Evolutionary conservation across 2,329 filamentous ascomycete genomes (phyloP).

Genomic region (Verticillium tricorpus): DNA sequence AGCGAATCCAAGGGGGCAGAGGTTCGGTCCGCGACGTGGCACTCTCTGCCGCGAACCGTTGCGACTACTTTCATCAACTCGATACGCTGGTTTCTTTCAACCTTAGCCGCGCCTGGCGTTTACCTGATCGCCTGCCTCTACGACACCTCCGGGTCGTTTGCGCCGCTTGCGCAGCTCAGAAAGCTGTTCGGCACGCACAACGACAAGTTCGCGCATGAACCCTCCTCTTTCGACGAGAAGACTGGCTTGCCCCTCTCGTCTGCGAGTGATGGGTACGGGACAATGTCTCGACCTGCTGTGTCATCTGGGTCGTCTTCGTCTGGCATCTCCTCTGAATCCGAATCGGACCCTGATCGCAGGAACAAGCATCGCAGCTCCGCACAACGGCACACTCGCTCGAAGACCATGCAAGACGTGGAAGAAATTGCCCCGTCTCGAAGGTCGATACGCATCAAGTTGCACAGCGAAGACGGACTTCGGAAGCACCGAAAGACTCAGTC

Average conservation of each 20-base stretch:
- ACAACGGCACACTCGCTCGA: constrained; percentile 57
- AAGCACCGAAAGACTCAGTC: constrained; percentile 63
- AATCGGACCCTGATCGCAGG: constrained; percentile 49
- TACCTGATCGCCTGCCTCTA: constrained; percentile 82
- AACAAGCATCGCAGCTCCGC: constrained; percentile 21
- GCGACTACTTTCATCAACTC: constrained; percentile 69
- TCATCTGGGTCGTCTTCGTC: constrained; percentile 55
- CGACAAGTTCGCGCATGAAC: constrained; percentile 45
- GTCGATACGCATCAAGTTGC: constrained; percentile 86
- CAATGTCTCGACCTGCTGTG: constrained; percentile 13
- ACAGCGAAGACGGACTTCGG: constrained; percentile 73
- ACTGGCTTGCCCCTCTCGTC: constrained; percentile 7
- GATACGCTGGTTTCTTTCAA: constrained; percentile 72
- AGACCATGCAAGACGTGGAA: constrained; percentile 54
- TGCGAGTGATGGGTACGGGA: constrained; percentile 9
- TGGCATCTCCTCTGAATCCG: constrained; percentile 66
- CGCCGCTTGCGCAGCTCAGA: constrained; percentile 68
- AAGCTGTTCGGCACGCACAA: constrained; percentile 52
- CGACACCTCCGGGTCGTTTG: constrained; percentile 74
- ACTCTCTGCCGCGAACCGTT: constrained; percentile 62
- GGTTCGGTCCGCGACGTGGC: constrained; percentile 42
- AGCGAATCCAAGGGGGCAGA: constrained; percentile 15
- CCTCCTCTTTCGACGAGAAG: constrained; percentile 25
- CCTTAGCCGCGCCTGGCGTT: constrained; percentile 72
- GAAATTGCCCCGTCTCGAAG: constrained; percentile 65